Conservation (phyloP, 345 rosid species). For the Salix purpurea region DNA sequence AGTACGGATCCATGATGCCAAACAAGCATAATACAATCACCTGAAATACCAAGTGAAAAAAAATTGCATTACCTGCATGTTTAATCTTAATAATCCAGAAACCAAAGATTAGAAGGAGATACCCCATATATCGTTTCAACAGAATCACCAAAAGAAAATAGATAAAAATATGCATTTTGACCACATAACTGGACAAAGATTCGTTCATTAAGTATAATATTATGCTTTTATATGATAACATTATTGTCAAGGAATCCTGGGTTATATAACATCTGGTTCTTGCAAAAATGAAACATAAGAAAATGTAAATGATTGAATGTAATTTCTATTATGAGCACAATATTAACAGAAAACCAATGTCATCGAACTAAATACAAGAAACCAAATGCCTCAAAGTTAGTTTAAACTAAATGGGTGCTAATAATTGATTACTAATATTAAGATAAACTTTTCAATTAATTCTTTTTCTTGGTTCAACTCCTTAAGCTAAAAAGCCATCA, state of each 20-base stretch:
- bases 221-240: too few species aligned
- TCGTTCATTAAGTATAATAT: neutral
- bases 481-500: neutral
- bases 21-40: slow-evolving; percentile 78
- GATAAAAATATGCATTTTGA: neutral
- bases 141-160: neutral
- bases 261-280: too few species aligned
- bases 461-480: too few species aligned
- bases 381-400: neutral
- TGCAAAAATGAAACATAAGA: too few species aligned
- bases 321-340: too few species aligned
- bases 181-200: neutral
- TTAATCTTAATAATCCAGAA: neutral
- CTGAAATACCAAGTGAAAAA: slow-evolving; percentile 24
- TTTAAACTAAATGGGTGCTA: neutral
- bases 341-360: neutral
- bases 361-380: neutral
- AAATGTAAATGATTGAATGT: too few species aligned
- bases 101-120: neutral
- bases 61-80: neutral
- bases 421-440: neutral
- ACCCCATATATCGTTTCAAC: neutral
- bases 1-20: slow-evolving; percentile 73
- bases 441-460: neutral
- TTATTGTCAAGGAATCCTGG: too few species aligned